phyloP scores from a whole-genome alignment of 495 filamentous ascomycete genomes.

The Podospora pseudoanserina region DNA sequence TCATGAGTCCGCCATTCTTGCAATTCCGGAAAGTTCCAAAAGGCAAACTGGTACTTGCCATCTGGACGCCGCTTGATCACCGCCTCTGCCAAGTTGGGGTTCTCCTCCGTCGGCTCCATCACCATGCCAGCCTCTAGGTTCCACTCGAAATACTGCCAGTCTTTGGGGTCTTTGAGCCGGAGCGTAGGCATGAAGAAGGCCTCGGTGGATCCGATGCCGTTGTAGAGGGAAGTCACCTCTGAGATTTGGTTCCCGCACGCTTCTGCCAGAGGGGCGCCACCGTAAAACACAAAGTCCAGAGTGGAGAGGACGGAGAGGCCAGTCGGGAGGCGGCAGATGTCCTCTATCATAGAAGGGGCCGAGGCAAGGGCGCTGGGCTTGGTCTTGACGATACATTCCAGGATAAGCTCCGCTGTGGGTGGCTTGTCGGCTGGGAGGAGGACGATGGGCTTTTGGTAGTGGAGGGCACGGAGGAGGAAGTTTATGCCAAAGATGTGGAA shows the following conservation, averaged over 20 bases:
- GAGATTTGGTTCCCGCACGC: neutral
- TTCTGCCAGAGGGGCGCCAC: neutral
- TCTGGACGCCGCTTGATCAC: neutral
- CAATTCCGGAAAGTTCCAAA: constrained; percentile 1
- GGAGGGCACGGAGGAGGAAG: neutral
- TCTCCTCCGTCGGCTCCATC: neutral
- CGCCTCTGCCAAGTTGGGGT: neutral
- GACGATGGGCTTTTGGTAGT: neutral
- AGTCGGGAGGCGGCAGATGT: neutral
- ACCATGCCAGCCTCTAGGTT: neutral
- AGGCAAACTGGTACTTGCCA: neutral
- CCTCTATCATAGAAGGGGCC: neutral
- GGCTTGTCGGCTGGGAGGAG: neutral
- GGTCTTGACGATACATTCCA: constrained; percentile 1
- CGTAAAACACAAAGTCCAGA: neutral
- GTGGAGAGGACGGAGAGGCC: neutral
- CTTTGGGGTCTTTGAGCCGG: neutral
- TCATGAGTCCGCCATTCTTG: constrained; percentile 42
- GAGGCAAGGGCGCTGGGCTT: neutral
- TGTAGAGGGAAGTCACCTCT: neutral
- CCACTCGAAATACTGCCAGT: constrained; percentile 7
- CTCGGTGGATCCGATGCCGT: constrained; percentile 5
- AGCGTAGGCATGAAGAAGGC: neutral
- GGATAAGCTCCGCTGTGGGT: neutral
- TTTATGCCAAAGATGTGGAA: constrained; percentile 6